Evolutionary conservation across 805 yeast species (phyloP).

Genomic region (Nakazawaea laoshanensis): DNA sequence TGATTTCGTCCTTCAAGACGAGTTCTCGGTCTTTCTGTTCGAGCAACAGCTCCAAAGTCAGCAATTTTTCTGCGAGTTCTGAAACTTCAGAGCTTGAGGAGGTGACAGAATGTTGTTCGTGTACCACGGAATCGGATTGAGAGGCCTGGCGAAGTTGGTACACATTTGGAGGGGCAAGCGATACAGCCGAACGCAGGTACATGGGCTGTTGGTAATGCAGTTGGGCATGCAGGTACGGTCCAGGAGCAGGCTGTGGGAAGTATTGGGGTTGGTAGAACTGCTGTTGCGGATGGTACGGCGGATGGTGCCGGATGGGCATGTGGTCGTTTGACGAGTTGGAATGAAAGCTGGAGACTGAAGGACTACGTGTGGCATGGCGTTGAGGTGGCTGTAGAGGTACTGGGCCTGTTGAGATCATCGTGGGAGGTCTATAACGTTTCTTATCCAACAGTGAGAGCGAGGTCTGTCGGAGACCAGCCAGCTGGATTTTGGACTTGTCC

Average conservation of each 20-base stretch:
- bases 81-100: no score
- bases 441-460: conserved; percentile 7
- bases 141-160: no score
- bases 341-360: conserved; percentile 4
- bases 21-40: conserved; percentile 6
- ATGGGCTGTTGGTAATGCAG: conserved; percentile 4
- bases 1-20: conserved; percentile 7
- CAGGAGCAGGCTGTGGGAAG: no score
- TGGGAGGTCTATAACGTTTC: conserved; percentile 10
- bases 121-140: no score
- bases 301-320: conserved; percentile 1
- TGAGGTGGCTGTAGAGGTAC: background rate
- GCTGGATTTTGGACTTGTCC: conserved; percentile 8
- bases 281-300: conserved; percentile 1
- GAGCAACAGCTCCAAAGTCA: conserved; percentile 2
- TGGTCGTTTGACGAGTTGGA: conserved; percentile 4
- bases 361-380: conserved; percentile 1
- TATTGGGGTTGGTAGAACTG: conserved; percentile 1
- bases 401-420: conserved; percentile 3
- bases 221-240: no score
- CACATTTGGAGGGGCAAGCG: no score
- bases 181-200: no score
- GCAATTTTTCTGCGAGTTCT: background rate
- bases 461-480: conserved; percentile 9
- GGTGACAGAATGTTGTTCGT: no score